These are phyloP conservation scores for Perkinsus olseni DNA, from an alignment of 169 alveolate genomes.

Conservation along the genomic window DNA sequence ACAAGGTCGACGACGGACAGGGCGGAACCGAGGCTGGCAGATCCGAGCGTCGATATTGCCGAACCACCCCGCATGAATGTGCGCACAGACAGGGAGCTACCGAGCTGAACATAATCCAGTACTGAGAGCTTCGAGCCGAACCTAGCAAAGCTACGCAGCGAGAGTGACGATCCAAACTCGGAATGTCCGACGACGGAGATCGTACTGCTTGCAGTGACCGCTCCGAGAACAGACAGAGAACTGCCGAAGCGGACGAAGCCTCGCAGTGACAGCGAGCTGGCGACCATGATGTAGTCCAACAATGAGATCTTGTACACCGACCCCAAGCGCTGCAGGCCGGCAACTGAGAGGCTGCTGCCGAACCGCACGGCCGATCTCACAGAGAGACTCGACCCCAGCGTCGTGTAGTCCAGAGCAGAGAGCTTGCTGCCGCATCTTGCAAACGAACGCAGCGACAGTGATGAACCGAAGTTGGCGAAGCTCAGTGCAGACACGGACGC, in stretches of 20 bases:
- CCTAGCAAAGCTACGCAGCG: neutral
- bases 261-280: neutral
- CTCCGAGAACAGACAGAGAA: neutral
- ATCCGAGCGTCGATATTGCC: neutral
- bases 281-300: neutral
- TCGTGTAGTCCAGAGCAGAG: neutral
- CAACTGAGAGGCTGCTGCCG: neutral
- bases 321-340: neutral
- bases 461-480: neutral
- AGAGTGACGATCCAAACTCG: neutral
- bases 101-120: neutral
- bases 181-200: neutral
- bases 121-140: neutral
- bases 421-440: neutral
- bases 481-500: neutral
- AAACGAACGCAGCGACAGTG: neutral
- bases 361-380: neutral
- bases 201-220: neutral
- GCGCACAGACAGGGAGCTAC: neutral
- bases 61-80: neutral
- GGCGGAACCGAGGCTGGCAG: neutral
- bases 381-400: neutral
- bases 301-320: neutral
- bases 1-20: neutral
- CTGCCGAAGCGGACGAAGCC: slow-evolving; percentile 1